These are phyloP conservation scores for Tephrocybe sp. DNA, from an alignment of 768 basidiomycete species.

Conservation along the genomic window DNA sequence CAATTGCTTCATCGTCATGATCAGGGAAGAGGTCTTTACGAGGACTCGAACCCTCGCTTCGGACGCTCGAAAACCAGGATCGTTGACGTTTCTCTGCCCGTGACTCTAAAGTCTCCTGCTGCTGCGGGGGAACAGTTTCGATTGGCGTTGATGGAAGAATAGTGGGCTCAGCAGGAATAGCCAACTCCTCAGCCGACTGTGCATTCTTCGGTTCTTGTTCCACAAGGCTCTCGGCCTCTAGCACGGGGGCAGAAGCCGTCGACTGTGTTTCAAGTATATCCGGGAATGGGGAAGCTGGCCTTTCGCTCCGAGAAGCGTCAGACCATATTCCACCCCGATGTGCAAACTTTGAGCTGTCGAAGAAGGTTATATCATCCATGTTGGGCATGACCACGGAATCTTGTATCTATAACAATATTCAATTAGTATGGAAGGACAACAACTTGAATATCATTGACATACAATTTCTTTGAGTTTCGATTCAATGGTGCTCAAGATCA, in stretches of 20 bases:
- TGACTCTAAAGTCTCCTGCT: slow-evolving; percentile 15
- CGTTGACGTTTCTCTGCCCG: slow-evolving; percentile 42
- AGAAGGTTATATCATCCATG: slow-evolving; percentile 98
- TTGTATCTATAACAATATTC: slow-evolving; percentile 56
- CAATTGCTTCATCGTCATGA: slow-evolving; percentile 19
- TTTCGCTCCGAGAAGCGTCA: slow-evolving; percentile 59
- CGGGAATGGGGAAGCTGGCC: slow-evolving; percentile 17
- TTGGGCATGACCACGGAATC: slow-evolving; percentile 95
- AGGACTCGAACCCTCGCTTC: slow-evolving; percentile 33
- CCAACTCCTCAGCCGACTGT: slow-evolving; percentile 22
- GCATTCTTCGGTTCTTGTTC: slow-evolving; percentile 6
- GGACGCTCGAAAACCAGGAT: slow-evolving; percentile 56
- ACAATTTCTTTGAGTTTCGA: slow-evolving; percentile 85
- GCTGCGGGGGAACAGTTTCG: slow-evolving; percentile 5
- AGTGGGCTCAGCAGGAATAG: slow-evolving; percentile 7
- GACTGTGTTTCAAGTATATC: slow-evolving; percentile 30
- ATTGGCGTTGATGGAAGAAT: slow-evolving; percentile 3
- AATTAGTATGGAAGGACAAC: not conserved
- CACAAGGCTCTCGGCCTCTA: slow-evolving; percentile 9
- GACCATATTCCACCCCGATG: slow-evolving; percentile 90
- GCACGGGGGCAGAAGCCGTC: slow-evolving; percentile 35
- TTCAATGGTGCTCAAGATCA: slow-evolving; percentile 90
- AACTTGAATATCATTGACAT: slow-evolving; percentile 25
- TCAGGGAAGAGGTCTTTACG: slow-evolving; percentile 20
- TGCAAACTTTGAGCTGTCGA: slow-evolving; percentile 63